A percentile compares a stretch with the other conserved stretches of the same genome.
These are phyloP conservation scores for Tetrapisispora arboricola DNA, from an alignment of 805 yeast genomes.

Conservation along the genomic window DNA sequence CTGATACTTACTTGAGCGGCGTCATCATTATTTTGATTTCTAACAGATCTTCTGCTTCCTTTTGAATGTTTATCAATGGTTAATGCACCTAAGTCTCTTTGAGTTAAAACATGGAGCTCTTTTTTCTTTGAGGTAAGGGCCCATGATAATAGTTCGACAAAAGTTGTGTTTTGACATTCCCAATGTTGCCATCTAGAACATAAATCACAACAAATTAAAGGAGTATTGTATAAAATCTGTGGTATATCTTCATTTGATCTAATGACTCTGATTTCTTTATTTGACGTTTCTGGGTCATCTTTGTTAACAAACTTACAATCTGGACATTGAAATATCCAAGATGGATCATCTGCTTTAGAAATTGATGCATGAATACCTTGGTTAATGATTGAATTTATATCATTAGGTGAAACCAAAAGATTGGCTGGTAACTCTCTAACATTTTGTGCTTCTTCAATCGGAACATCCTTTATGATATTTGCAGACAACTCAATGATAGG, in stretches of 20 bases:
- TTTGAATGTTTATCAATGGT: constrained; percentile 11
- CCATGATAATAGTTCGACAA: constrained; percentile 11
- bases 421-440: constrained; percentile 23
- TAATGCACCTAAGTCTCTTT: constrained; percentile 16
- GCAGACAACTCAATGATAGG: not conserved
- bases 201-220: constrained; percentile 25
- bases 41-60: constrained; percentile 14
- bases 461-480: not conserved
- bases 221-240: constrained; percentile 9
- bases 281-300: constrained; percentile 4
- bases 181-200: constrained; percentile 29
- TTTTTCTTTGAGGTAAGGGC: constrained; percentile 6
- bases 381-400: constrained; percentile 14
- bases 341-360: constrained; percentile 15
- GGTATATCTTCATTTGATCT: constrained; percentile 4
- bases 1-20: constrained; percentile 4
- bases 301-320: constrained; percentile 5
- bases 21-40: constrained; percentile 5
- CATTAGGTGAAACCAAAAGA: constrained; percentile 19
- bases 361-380: constrained; percentile 13
- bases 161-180: constrained; percentile 19
- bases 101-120: constrained; percentile 4
- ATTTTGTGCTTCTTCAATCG: not conserved
- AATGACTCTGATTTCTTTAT: constrained; percentile 2
- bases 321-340: constrained; percentile 28